These are phyloP conservation scores for Erodium trifolium DNA, from an alignment of 441 rosid species.

Conservation along the genomic window DNA sequence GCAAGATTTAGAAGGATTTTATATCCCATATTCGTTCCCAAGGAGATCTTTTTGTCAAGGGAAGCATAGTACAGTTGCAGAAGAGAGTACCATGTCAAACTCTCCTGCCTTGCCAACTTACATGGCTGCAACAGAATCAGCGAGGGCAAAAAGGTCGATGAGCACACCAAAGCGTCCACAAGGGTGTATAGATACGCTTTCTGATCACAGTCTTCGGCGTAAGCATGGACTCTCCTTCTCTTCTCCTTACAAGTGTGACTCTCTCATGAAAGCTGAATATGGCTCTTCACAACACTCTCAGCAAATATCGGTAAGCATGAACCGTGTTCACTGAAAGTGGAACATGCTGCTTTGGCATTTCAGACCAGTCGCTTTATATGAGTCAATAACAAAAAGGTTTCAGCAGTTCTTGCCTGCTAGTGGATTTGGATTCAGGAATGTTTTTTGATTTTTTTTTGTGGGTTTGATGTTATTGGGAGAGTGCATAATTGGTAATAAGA, in stretches of 20 bases:
- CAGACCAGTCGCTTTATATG: neutral
- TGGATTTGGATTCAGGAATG: neutral
- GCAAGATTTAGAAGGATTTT: conserved; percentile 40
- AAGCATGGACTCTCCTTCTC: conserved; percentile 33
- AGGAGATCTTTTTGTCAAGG: conserved; percentile 57
- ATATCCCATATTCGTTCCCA: conserved; percentile 40
- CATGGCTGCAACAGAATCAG: conserved; percentile 61
- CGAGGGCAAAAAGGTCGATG: conserved; percentile 69
- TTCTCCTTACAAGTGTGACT: conserved; percentile 28
- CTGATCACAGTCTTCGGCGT: conserved; percentile 24
- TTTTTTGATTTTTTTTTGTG: neutral
- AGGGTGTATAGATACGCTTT: conserved; percentile 27
- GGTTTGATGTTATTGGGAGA: neutral
- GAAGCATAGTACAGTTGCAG: conserved; percentile 27
- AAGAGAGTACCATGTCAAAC: conserved; percentile 31
- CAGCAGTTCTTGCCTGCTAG: neutral
- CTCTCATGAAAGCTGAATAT: too few relatives aligned
- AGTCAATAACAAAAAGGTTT: neutral
- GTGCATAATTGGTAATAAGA: neutral
- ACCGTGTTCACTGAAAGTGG: conserved; percentile 12
- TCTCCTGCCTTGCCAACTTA: conserved; percentile 51
- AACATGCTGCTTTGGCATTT: neutral
- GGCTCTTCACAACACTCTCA: conserved; percentile 10
- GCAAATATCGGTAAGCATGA: conserved; percentile 23
- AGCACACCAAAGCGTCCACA: conserved; percentile 49